Conservation (phyloP, 768 basidiomycete genomes). For the Boletus sp. region DNA sequence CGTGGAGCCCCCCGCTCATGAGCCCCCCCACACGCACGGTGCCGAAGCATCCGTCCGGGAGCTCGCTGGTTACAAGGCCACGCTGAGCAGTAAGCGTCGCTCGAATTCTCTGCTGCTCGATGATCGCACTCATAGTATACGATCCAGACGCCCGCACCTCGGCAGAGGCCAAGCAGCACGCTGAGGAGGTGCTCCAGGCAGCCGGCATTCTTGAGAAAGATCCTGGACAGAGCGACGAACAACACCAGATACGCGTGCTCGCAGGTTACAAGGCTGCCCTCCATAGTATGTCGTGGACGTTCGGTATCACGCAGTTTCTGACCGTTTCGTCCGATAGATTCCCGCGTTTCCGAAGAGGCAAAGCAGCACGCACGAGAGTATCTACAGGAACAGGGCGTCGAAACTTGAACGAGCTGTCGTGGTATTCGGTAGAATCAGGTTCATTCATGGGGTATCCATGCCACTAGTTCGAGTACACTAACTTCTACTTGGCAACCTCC, state of each 20-base stretch:
- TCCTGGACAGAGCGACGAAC: constrained; percentile 32
- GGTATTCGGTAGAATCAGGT: constrained; percentile 1
- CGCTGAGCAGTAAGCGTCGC: constrained; percentile 39
- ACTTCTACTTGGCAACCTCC: constrained; percentile 25
- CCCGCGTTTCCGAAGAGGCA: constrained; percentile 46
- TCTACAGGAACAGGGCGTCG: constrained; percentile 32
- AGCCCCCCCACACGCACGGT: neutral
- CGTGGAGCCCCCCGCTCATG: neutral
- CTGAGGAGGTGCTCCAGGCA: constrained; percentile 50
- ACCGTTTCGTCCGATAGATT: constrained; percentile 32
- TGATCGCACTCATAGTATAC: neutral
- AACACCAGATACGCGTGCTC: constrained; percentile 46
- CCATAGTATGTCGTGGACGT: constrained; percentile 35
- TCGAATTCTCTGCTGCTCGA: too few species aligned
- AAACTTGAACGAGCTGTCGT: neutral
- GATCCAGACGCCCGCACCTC: constrained; percentile 42
- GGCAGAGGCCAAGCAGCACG: constrained; percentile 50
- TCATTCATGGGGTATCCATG: constrained; percentile 1
- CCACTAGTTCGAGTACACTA: neutral
- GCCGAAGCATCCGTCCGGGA: constrained; percentile 20
- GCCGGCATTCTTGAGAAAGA: constrained; percentile 38
- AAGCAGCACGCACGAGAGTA: constrained; percentile 48
- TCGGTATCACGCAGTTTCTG: neutral
- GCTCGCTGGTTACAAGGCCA: constrained; percentile 51
- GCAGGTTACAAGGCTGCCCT: constrained; percentile 59